Evolutionary conservation across 345 rosid species (phyloP).

Genomic region (Salix viminalis): DNA sequence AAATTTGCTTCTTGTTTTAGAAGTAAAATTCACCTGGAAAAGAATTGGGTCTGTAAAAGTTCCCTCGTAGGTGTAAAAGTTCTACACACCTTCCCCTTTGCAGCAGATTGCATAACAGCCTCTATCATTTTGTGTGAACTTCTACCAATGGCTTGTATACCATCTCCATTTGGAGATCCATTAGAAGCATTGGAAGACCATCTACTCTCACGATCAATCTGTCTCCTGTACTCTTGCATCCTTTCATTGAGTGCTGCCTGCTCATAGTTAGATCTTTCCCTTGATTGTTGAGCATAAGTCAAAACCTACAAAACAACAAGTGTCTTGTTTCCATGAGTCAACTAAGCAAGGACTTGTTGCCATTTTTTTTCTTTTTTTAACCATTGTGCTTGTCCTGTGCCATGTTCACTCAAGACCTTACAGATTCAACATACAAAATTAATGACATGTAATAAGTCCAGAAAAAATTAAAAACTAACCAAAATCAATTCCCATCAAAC

Average conservation of each 20-base stretch:
- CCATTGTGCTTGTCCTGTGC: neutral
- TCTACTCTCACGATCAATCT: constrained; percentile 92
- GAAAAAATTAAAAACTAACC: neutral
- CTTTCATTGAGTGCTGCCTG: constrained; percentile 90
- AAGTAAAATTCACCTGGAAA: neutral
- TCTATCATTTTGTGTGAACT: constrained; percentile 99
- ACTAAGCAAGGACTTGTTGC: neutral
- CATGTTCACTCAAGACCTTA: neutral
- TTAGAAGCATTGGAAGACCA: constrained; percentile 73
- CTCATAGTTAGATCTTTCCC: constrained; percentile 95
- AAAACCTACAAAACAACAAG: constrained; percentile 54
- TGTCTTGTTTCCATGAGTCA: constrained; percentile 1
- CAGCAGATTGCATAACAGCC: constrained; percentile 97
- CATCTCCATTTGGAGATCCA: constrained; percentile 97
- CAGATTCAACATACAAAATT: neutral
- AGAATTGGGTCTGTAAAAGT: neutral
- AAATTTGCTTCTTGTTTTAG: constrained; percentile 13
- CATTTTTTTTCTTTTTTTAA: neutral
- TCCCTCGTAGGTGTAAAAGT: neutral
- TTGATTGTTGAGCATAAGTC: constrained; percentile 93
- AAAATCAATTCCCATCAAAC: neutral
- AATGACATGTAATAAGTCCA: neutral
- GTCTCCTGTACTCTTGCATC: constrained; percentile 96
- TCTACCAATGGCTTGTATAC: constrained; percentile 88
- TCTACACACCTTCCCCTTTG: constrained; percentile 79